Evolutionary conservation across 345 rosid species (phyloP), one percentile per base, ranked within the genome.

Genomic region (Cardamine chenopodiifolia): DNA sequence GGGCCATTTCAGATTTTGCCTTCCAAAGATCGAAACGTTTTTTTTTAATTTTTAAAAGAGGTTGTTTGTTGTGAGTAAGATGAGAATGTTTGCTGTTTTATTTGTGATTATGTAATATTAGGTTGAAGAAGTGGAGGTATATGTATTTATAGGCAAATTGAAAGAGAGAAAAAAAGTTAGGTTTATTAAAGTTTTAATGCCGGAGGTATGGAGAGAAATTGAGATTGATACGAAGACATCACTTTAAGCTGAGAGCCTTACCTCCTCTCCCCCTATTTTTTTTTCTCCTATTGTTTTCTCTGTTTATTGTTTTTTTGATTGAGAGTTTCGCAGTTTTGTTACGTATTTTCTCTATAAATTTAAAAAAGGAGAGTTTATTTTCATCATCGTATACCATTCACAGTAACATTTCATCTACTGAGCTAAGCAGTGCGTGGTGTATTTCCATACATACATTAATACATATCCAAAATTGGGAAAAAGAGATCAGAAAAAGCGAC

Each of bases 151-250:
- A 77, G 72, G 67, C 61, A 64, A 49, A 53, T 42, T 2, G 4
- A 29, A 50, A 29, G 57, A 22, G 17, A 22, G 12, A 12, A 62
- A 19, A 60, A 60, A 75, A 13, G 40, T 61, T 68, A 53, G 74
- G 63, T 69, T 59, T 76, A 76, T 12, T 32, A 70, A 61, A 76
- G 58, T 60, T 20, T 76, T 32, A 76, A 69, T 76, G 69, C 70
- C 74, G 13, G 74, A 69, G 58, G 79, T 69, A 76, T 76, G 74
- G 74, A 69, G 42, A 54, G 74, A 76, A 32, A 53, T 69, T 70
- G 64, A 76, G 66, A 63, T 54, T 70, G 75, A 76, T 76, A 76
- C 80, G 80, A 45, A 70, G 69, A 63, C 75, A 63, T 70, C 50
- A 70, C 71, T 62, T 34, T 62, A 14, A 61, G 42, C 60, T 68